These are phyloP conservation scores for Vanilla planifolia DNA, from an alignment of 106 monocot genomes.

Conservation along the genomic window DNA sequence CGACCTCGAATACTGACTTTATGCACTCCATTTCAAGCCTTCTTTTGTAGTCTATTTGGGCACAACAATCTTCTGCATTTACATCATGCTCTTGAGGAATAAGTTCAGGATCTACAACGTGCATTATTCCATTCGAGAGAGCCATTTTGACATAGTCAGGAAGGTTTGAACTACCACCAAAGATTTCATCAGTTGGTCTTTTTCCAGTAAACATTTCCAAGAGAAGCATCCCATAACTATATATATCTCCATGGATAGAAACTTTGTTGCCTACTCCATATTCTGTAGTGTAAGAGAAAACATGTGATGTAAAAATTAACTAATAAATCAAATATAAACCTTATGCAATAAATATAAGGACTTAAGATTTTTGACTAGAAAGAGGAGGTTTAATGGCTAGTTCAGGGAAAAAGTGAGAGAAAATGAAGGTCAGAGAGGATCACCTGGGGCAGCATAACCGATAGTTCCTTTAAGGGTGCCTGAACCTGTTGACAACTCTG, in stretches of 20 bases:
- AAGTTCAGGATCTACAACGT: slow-evolving; percentile 4
- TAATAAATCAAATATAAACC: too few species aligned
- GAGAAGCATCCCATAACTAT: slow-evolving; percentile 19
- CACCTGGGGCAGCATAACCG: not conserved
- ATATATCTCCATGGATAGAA: slow-evolving; percentile 16
- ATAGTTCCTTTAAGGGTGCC: not conserved
- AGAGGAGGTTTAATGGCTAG: too few species aligned
- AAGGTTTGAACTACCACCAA: not conserved
- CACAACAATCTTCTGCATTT: too few species aligned
- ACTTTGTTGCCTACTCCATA: slow-evolving; percentile 13
- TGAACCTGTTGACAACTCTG: not conserved
- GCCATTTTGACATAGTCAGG: not conserved
- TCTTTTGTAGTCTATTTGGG: too few species aligned
- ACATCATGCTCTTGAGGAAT: not conserved
- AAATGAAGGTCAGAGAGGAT: too few species aligned
- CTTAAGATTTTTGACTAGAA: too few species aligned
- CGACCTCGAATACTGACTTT: too few species aligned
- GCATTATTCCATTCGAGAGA: not conserved
- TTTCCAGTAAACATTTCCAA: slow-evolving; percentile 18
- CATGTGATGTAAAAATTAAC: too few species aligned
- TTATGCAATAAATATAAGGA: too few species aligned
- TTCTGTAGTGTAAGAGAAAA: too few species aligned
- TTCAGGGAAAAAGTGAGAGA: too few species aligned
- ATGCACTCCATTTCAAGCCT: too few species aligned
- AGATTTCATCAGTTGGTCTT: slow-evolving; percentile 16